Evolutionary conservation across 2,329 filamentous ascomycete genomes (phyloP).

Genomic region (Colletotrichum sp.): DNA sequence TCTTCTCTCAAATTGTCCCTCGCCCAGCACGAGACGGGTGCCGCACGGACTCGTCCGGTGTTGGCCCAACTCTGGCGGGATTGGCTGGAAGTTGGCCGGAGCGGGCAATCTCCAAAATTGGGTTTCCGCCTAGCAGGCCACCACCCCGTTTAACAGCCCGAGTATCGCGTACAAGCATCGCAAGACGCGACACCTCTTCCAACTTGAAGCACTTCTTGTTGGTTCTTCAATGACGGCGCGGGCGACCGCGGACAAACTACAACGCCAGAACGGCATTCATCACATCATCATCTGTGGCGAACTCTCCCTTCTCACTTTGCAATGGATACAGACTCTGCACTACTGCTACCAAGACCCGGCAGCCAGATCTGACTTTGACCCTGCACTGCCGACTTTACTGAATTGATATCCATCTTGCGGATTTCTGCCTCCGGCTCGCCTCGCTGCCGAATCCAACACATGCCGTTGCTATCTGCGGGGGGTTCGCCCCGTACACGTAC

Average conservation of each 20-base stretch:
- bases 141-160: neutral
- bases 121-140: slow-evolving; percentile 1
- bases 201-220: neutral
- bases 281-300: slow-evolving; percentile 5
- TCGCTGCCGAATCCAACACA: neutral
- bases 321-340: neutral
- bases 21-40: neutral
- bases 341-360: neutral
- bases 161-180: neutral
- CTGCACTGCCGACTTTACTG: neutral
- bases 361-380: slow-evolving; percentile 1
- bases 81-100: slow-evolving; percentile 14
- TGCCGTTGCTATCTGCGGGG: neutral
- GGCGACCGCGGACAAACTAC: neutral
- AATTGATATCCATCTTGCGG: neutral
- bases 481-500: neutral
- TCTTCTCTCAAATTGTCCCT: neutral
- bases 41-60: slow-evolving; percentile 8
- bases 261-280: neutral
- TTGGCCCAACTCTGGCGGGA: neutral
- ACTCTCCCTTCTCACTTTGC: neutral
- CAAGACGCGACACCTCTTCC: neutral
- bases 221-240: neutral
- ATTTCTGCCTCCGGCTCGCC: neutral
- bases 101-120: slow-evolving; percentile 14